Evolutionary conservation across 2,329 filamentous ascomycete species (phyloP), one percentile per base, ranked within the genome.

Genomic region (Pseudogymnoascus sp.): DNA sequence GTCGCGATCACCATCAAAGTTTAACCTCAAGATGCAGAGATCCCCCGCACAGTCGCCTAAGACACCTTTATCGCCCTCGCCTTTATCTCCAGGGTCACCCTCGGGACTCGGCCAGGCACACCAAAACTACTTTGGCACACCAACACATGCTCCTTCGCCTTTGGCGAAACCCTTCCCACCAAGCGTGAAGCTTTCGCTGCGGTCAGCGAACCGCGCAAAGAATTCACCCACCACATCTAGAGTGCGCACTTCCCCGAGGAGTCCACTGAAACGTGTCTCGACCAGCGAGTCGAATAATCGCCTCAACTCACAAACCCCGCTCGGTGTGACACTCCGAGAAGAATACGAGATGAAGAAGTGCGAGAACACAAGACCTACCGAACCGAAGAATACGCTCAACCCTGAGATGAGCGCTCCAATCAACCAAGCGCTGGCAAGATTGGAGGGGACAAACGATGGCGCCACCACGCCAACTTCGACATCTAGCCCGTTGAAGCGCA

Each of bases 1-100:
- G 65, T 97, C 92, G 62, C 84, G 92, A 69, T 97, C 93, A n/a
- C 93, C 93, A 9, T 96, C 93, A 33, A 96, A 94, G 74, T 93
- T 94, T 73, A 81, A 84, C 62, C 77, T 95, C 60, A 78, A 84
- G 67, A 79, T 76, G 10, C 35, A 47, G 54, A 73, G 71, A 62
- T 71, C 71, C 31, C 69, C 71, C 21, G 72, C 67, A 62, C 67
- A 72, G 65, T 83, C 84, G 61, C 76, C 78, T 50, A 80, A 79
- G 57, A 83, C 82, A 50, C 79, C 81, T 36, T 76, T 85, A 44
- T 85, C 85, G 24, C 84, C 86, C 29, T 81, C 80, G 21, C 77
- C 80, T 61, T 76, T 79, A 64, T 77, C 81, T 7, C 81, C 79
- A 67, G 66, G 76, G 64, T 69, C 77, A 59, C 72, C 81, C 78